phyloP scores from a whole-genome alignment of 2,329 filamentous ascomycete genomes.

The Neopestalotiopsis rosae region DNA sequence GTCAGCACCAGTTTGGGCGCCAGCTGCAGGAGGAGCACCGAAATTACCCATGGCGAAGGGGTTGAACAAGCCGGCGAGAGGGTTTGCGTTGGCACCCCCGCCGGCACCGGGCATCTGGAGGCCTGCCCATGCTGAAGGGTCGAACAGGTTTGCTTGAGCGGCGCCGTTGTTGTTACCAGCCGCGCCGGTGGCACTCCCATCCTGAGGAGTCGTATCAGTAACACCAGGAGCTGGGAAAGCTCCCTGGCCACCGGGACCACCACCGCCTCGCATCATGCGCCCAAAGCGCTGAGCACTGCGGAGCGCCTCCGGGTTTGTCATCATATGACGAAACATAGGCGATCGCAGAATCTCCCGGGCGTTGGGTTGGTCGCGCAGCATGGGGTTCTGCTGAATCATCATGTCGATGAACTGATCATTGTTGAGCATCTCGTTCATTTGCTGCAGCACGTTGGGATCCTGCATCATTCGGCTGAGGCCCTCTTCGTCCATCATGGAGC shows the following conservation, averaged over 20 bases:
- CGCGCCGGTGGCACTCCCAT: constrained; percentile 37
- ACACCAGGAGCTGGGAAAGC: constrained; percentile 89
- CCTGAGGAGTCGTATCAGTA: constrained; percentile 79
- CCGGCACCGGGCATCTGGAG: constrained; percentile 34
- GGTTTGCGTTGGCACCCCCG: constrained; percentile 37
- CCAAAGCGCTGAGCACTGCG: constrained; percentile 85
- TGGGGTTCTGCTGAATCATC: constrained; percentile 91
- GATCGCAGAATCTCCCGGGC: constrained; percentile 87
- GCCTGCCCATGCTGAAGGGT: constrained; percentile 37
- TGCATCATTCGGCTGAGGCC: constrained; percentile 84
- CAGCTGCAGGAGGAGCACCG: constrained; percentile 31
- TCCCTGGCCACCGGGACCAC: constrained; percentile 50
- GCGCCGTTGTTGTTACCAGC: constrained; percentile 26
- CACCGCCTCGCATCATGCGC: constrained; percentile 64
- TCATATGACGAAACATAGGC: constrained; percentile 87
- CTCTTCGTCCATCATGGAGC: constrained; percentile 78
- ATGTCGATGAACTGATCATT: constrained; percentile 95
- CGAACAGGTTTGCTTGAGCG: constrained; percentile 50
- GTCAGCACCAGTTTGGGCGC: constrained; percentile 31
- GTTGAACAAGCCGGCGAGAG: constrained; percentile 43
- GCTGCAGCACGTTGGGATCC: constrained; percentile 84
- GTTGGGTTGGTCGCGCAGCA: constrained; percentile 74
- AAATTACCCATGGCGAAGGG: constrained; percentile 26
- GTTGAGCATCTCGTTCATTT: constrained; percentile 92
- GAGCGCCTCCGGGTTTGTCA: constrained; percentile 88